phyloP scores from a whole-genome alignment of 208 protist species.

The Tritrichomonas foetus region DNA sequence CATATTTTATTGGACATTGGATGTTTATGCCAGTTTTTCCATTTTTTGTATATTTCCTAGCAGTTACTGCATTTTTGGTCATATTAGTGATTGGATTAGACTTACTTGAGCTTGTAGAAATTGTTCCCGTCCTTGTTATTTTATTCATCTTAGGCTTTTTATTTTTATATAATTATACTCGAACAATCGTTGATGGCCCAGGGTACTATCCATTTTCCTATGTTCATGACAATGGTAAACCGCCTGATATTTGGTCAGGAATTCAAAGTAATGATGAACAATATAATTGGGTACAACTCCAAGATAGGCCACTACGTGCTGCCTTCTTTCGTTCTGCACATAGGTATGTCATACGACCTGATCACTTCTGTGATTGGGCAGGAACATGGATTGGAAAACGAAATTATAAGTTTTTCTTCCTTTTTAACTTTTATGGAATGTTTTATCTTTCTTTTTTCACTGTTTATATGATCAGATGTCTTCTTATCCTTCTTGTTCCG shows the following conservation, averaged over 20 bases:
- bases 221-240: not conserved
- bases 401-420: not conserved
- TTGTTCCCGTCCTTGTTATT: not conserved
- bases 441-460: too few relatives aligned
- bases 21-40: not conserved
- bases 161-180: not conserved
- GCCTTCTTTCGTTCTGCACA: not conserved
- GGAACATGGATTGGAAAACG: not conserved
- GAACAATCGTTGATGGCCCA: not conserved
- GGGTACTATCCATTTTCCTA: not conserved
- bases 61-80: not conserved
- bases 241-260: not conserved
- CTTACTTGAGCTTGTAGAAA: not conserved
- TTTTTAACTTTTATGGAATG: not conserved
- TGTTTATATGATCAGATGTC: too few relatives aligned
- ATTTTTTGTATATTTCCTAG: not conserved
- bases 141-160: not conserved
- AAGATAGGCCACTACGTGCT: not conserved
- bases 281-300: not conserved
- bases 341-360: not conserved
- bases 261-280: not conserved
- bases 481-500: too few relatives aligned
- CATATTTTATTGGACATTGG: constrained; percentile 29
- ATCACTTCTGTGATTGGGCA: not conserved
- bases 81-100: too few relatives aligned